Evolutionary conservation across 2,329 filamentous ascomycete species (phyloP).

Genomic region (Cladobotryum mycophilum): DNA sequence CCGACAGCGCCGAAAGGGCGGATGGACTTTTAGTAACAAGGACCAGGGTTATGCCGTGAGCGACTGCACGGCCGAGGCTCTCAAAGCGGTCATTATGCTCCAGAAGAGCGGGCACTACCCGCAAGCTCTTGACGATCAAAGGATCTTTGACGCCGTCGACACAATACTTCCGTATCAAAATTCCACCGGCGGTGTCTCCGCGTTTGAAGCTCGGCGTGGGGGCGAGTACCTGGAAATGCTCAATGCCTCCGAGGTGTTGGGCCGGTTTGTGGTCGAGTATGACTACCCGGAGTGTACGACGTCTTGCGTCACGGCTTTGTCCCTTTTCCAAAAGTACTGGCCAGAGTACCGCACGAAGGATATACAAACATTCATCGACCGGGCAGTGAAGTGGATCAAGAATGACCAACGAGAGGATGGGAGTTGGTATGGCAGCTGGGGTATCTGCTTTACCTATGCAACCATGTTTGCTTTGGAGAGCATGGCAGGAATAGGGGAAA

Average conservation of each 20-base stretch:
- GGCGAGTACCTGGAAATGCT: constrained; percentile 74
- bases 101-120: constrained; percentile 75
- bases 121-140: constrained; percentile 63
- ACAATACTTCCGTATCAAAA: constrained; percentile 92
- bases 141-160: constrained; percentile 83
- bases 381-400: constrained; percentile 89
- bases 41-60: constrained; percentile 92
- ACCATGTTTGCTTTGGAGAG: constrained; percentile 94
- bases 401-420: constrained; percentile 71
- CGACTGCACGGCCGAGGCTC: constrained; percentile 85
- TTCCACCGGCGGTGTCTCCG: constrained; percentile 73
- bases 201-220: constrained; percentile 80
- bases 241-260: constrained; percentile 95
- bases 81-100: constrained; percentile 79
- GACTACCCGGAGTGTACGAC: constrained; percentile 98
- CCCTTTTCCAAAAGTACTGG: constrained; percentile 74
- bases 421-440: constrained; percentile 98
- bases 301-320: constrained; percentile 81
- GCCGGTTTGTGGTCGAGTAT: constrained; percentile 96
- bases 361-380: constrained; percentile 63
- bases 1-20: constrained; percentile 83
- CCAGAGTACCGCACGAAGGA: constrained; percentile 72
- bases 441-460: constrained; percentile 96
- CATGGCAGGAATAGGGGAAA: constrained; percentile 74
- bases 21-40: constrained; percentile 91